Conservation (phyloP, 2,329 filamentous ascomycete genomes). For the Xylariaceae sp. region DNA sequence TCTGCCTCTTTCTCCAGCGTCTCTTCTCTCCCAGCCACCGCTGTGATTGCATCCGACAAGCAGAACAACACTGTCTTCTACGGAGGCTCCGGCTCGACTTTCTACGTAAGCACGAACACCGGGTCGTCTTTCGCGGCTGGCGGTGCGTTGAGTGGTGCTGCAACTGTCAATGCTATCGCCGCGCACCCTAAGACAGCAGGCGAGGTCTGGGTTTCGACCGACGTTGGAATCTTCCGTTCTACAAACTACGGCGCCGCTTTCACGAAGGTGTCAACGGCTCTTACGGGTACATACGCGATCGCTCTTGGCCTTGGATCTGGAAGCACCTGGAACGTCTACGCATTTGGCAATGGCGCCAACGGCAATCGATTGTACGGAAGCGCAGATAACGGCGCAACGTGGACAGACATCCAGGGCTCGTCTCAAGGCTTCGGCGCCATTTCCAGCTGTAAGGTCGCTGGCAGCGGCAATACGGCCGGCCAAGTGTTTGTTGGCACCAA, state of each 20-base stretch:
- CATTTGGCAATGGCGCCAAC: constrained; percentile 42
- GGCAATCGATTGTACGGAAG: constrained; percentile 47
- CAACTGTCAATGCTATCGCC: constrained; percentile 53
- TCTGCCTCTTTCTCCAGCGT: constrained; percentile 44
- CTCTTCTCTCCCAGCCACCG: constrained; percentile 41
- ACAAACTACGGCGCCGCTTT: constrained; percentile 51
- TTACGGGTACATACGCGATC: constrained; percentile 42
- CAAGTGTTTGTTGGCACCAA: constrained; percentile 51
- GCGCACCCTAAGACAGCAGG: constrained; percentile 56
- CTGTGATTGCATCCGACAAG: constrained; percentile 55
- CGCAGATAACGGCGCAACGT: constrained; percentile 41
- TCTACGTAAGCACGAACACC: constrained; percentile 52
- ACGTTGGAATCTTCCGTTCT: constrained; percentile 53
- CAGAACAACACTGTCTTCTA: constrained; percentile 52
- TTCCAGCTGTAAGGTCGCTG: constrained; percentile 38
- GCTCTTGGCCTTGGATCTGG: constrained; percentile 42
- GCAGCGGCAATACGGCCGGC: constrained; percentile 44
- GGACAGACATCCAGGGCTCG: constrained; percentile 46
- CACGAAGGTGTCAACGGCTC: constrained; percentile 33
- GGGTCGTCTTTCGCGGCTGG: constrained; percentile 45
- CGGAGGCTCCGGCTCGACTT: constrained; percentile 42
- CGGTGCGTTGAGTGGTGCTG: constrained; percentile 38
- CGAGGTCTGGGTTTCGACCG: constrained; percentile 57
- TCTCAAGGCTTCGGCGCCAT: constrained; percentile 45
- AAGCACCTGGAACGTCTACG: constrained; percentile 45